phyloP scores from a whole-genome alignment of 2,329 filamentous ascomycete genomes.

The Colletotrichum cuscutae region DNA sequence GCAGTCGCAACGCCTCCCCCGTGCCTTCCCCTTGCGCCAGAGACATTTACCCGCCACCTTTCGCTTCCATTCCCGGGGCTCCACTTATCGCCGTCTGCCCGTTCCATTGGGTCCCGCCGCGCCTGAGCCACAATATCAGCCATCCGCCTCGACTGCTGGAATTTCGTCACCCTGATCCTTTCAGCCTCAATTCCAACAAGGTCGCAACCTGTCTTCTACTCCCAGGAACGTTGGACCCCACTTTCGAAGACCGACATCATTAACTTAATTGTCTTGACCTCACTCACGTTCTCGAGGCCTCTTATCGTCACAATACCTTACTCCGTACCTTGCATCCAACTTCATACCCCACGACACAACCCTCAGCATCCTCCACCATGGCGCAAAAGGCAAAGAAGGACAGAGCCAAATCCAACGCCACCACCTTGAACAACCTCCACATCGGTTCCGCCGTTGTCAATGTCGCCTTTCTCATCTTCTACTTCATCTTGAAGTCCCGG shows the following conservation, averaged over 20 bases:
- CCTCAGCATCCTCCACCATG: conserved; percentile 49
- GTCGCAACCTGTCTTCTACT: conserved; percentile 23
- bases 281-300: background rate
- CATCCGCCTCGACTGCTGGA: background rate
- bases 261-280: conserved; percentile 1
- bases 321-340: background rate
- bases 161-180: conserved; percentile 18
- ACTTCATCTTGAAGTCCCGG: conserved; percentile 73
- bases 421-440: conserved; percentile 84
- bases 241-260: background rate
- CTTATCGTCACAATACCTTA: too few relatives aligned
- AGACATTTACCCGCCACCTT: conserved; percentile 21
- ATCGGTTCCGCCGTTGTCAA: conserved; percentile 79
- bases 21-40: background rate
- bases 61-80: background rate
- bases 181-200: conserved; percentile 21
- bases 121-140: conserved; percentile 17
- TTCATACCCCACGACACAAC: background rate
- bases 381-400: conserved; percentile 73
- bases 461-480: conserved; percentile 76
- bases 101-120: conserved; percentile 19
- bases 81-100: background rate
- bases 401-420: conserved; percentile 80
- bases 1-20: background rate
- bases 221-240: background rate